Evolutionary conservation across 1,284 basidiomycete genomes (phyloP), one percentile per base, ranked within the genome.

Genomic region (Rhodotorula sp.): DNA sequence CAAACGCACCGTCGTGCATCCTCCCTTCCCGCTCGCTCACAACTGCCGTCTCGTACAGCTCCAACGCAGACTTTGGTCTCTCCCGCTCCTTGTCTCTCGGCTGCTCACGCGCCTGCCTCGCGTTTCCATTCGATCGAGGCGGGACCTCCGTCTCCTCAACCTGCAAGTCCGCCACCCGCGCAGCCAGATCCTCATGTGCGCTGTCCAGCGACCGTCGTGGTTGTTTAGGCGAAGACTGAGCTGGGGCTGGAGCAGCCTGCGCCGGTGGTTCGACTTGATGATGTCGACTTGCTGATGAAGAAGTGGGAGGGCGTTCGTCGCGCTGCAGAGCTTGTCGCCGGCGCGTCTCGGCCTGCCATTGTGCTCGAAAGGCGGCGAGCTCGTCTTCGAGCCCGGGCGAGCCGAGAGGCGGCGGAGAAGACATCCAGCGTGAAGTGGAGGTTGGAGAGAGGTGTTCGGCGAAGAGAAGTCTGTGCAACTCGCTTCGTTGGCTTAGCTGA

Each of bases 21-120:
- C 73, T 53, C 15, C 76, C 76, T 50, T 76, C 71, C 16, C 65
- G 67, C 63, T 77, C 76, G n/a, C 62, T 61, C 34, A 18, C 28
- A 2, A 77, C 76, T 2, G 76, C 76, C 10, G 30, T 59, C 18
- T 53, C 48, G 57, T 77, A 77, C 46, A 74, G 63, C 55, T 76
- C 76, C 47, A 77, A 59, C 4, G 76, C 76, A 15, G 69, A 69
- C 48, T 59, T 61, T 3, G 69, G 71, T 10, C 60, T 52, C 26
- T 50, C 59, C 15, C 47, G 58, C n/a, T 58, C 57, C 1, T 20
- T 26, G n/a, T 28, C n/a, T 59, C 31, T 37, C 59, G 24, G 24
- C 26, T 37, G 31, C 59, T 15, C 24, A 8, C 31, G 48, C 28
- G 6, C 57, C 40, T 57, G 60, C 28, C 28, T 50, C 11, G 37